These are phyloP conservation scores for Fusarium oligoseptatum DNA, from an alignment of 2,329 filamentous ascomycete genomes.

Conservation along the genomic window DNA sequence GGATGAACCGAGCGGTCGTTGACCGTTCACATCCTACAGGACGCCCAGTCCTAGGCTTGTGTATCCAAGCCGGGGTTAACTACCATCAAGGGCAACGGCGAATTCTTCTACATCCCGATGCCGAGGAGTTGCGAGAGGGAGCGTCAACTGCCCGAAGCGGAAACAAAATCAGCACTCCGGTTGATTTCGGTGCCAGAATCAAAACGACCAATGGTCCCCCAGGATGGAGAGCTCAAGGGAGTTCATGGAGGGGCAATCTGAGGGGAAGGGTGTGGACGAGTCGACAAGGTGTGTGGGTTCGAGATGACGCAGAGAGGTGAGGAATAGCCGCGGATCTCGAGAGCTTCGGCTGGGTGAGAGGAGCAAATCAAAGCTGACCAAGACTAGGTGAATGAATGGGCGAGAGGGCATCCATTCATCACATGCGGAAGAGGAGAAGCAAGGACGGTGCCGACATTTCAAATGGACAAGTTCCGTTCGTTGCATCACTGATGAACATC, in stretches of 20 bases:
- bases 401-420: background rate
- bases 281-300: background rate
- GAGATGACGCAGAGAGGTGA: slow-evolving; percentile 26
- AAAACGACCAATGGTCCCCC: background rate
- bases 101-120: slow-evolving; percentile 5
- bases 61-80: background rate
- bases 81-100: background rate
- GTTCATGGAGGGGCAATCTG: slow-evolving; percentile 5
- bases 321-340: slow-evolving; percentile 41
- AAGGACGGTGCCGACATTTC: background rate
- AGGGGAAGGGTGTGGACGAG: slow-evolving; percentile 14
- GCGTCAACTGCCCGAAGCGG: background rate
- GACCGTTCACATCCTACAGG: background rate
- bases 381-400: slow-evolving; percentile 1
- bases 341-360: slow-evolving; percentile 37
- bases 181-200: slow-evolving; percentile 1
- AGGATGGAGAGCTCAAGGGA: background rate
- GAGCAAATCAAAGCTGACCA: slow-evolving; percentile 16
- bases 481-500: slow-evolving; percentile 31
- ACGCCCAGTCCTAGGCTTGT: no score
- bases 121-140: background rate
- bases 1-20: background rate
- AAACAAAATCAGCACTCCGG: slow-evolving; percentile 1
- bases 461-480: slow-evolving; percentile 29
- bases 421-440: slow-evolving; percentile 10